These are phyloP conservation scores for Thielaviopsis populi DNA, from an alignment of 2,329 filamentous ascomycete genomes.

Conservation along the genomic window DNA sequence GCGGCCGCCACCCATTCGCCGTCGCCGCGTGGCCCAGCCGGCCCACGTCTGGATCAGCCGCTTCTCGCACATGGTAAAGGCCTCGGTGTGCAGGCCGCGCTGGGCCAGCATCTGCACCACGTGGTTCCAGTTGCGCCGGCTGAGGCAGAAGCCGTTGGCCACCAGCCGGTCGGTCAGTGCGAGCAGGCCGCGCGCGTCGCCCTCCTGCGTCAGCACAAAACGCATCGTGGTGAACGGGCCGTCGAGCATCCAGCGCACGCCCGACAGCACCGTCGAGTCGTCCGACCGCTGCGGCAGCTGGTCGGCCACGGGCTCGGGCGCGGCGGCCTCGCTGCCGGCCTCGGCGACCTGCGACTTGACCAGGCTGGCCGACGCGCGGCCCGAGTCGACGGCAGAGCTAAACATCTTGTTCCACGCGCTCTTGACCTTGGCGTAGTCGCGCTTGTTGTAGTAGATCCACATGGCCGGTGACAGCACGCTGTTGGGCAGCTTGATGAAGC, in stretches of 20 bases:
- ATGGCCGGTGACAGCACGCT: conserved; percentile 51
- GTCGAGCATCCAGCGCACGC: conserved; percentile 39
- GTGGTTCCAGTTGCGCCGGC: conserved; percentile 67
- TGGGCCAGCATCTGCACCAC: conserved; percentile 54
- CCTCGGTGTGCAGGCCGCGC: conserved; percentile 44
- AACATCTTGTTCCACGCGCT: conserved; percentile 48
- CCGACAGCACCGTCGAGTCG: conserved; percentile 20
- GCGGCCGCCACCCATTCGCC: conserved; percentile 19
- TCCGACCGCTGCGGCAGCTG: background rate
- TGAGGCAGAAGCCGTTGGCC: conserved; percentile 54
- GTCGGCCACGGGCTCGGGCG: conserved; percentile 15
- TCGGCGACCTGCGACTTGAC: conserved; percentile 27
- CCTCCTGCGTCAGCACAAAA: conserved; percentile 28
- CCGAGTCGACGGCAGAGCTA: conserved; percentile 17
- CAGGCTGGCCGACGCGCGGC: conserved; percentile 14
- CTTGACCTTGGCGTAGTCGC: conserved; percentile 44
- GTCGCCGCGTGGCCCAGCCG: conserved; percentile 45
- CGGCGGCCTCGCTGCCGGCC: conserved; percentile 20
- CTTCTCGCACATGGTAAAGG: conserved; percentile 60
- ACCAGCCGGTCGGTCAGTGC: conserved; percentile 41
- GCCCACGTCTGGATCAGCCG: conserved; percentile 66
- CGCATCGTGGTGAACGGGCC: conserved; percentile 34
- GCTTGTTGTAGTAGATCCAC: conserved; percentile 43
- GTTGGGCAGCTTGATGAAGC: conserved; percentile 30
- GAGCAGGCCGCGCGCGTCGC: conserved; percentile 33